Conservation (phyloP, 2,329 filamentous ascomycete species). For the Epichloe scottii region DNA sequence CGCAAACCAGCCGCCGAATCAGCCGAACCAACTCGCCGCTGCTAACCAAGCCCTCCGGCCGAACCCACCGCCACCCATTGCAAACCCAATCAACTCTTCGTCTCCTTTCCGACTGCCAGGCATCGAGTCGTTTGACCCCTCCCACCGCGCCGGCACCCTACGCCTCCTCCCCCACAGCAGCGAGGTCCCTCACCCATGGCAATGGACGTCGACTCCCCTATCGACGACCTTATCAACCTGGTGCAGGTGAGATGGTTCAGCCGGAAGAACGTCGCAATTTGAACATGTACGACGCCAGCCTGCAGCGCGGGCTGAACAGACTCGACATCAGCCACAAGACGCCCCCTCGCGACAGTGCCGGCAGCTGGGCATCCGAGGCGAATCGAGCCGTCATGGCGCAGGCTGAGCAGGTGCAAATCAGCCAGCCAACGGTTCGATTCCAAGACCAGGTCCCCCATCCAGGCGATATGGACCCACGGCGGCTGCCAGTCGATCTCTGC, state of each 20-base stretch:
- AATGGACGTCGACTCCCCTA: conserved; percentile 43
- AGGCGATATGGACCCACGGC: conserved; percentile 19
- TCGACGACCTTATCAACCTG: conserved; percentile 17
- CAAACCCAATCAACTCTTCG: conserved; percentile 36
- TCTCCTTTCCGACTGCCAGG: conserved; percentile 62
- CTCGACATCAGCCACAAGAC: conserved; percentile 48
- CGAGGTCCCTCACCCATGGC: conserved; percentile 66
- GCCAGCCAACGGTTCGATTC: conserved; percentile 40
- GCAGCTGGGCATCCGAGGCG: conserved; percentile 44
- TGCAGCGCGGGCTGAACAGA: conserved; percentile 53
- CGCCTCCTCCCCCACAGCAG: conserved; percentile 44
- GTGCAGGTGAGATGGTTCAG: conserved; percentile 17
- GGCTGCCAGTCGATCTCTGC: conserved; percentile 22
- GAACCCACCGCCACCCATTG: conserved; percentile 38
- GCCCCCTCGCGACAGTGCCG: conserved; percentile 38
- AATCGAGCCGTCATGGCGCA: conserved; percentile 43
- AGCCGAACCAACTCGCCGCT: conserved; percentile 62
- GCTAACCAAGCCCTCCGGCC: conserved; percentile 53
- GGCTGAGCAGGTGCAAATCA: conserved; percentile 35
- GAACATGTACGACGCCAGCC: conserved; percentile 50
- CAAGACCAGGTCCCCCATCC: conserved; percentile 32
- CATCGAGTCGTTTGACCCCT: conserved; percentile 80
- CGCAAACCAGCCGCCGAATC: conserved; percentile 39
- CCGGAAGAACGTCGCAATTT: conserved; percentile 36
- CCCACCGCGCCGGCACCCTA: conserved; percentile 44